phyloP scores from a whole-genome alignment of 768 basidiomycete species.

The Lactifluus hygrophoroides region DNA sequence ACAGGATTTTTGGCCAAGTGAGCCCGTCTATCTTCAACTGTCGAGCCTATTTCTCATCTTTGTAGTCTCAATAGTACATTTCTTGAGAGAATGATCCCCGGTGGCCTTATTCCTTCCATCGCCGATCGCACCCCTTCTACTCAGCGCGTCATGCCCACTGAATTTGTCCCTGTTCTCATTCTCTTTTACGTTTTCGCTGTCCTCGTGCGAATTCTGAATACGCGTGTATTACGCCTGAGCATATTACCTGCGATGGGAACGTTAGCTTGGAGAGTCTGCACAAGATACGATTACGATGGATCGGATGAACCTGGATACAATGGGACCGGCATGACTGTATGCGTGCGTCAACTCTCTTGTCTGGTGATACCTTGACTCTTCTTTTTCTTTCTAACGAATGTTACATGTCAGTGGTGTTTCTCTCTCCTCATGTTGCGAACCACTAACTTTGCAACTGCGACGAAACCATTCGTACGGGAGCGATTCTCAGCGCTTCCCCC shows the following conservation, averaged over 20 bases:
- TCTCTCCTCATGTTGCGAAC: constrained; percentile 15
- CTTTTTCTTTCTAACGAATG: neutral
- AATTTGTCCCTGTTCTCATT: constrained; percentile 35
- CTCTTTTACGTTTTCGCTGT: constrained; percentile 45
- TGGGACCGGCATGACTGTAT: constrained; percentile 9
- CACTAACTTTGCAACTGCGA: constrained; percentile 8
- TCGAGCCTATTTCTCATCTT: neutral
- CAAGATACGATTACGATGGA: constrained; percentile 36
- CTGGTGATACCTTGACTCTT: neutral
- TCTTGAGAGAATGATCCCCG: constrained; percentile 4
- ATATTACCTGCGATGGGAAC: constrained; percentile 43
- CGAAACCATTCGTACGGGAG: constrained; percentile 11
- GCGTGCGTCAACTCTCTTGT: constrained; percentile 4
- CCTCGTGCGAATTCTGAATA: constrained; percentile 41
- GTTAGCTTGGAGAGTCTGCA: constrained; percentile 35
- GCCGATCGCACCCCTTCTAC: constrained; percentile 4
- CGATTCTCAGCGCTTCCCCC: constrained; percentile 12
- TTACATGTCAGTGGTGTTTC: constrained; percentile 2
- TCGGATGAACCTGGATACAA: constrained; percentile 20
- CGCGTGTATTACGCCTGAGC: constrained; percentile 35
- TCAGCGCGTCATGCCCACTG: constrained; percentile 22
- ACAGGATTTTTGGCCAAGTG: neutral
- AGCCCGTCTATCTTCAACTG: neutral
- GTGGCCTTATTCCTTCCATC: constrained; percentile 5
- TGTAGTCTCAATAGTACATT: constrained; percentile 1